phyloP scores from a whole-genome alignment of 2,329 filamentous ascomycete species.

The Aschersonia sp. region DNA sequence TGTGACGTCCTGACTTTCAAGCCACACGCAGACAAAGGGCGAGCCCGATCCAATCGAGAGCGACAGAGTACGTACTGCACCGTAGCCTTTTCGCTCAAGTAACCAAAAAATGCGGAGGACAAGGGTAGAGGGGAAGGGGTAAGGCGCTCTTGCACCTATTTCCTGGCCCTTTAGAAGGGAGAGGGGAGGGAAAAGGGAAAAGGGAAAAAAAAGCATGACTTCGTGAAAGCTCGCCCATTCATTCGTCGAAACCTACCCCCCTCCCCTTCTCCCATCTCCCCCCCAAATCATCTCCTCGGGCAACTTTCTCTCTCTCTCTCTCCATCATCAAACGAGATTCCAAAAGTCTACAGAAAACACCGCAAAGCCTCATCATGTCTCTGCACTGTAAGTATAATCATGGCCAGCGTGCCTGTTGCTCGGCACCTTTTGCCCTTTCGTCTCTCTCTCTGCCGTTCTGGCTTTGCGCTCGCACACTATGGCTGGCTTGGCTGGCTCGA shows the following conservation, averaged over 20 bases:
- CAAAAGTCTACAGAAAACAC: too few relatives aligned
- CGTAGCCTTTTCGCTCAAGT: background rate
- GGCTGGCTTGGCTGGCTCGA: too few relatives aligned
- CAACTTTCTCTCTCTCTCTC: too few relatives aligned
- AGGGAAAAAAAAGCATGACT: background rate
- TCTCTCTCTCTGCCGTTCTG: too few relatives aligned
- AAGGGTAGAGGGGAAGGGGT: background rate
- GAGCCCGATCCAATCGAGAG: conserved; percentile 9
- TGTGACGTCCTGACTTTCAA: conserved; percentile 11
- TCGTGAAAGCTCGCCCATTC: too few relatives aligned
- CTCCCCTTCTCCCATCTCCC: too few relatives aligned
- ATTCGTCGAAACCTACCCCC: too few relatives aligned
- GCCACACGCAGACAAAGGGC: background rate
- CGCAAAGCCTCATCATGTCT: conserved; percentile 31
- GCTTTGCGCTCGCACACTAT: too few relatives aligned
- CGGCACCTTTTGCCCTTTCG: too few relatives aligned
- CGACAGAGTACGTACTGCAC: background rate
- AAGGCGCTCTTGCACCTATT: background rate
- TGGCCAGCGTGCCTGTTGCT: background rate
- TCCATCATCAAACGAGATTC: too few relatives aligned
- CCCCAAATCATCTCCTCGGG: too few relatives aligned
- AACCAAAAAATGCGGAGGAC: background rate
- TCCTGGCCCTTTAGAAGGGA: conserved; percentile 2
- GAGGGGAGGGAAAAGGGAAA: background rate
- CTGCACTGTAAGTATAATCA: conserved; percentile 34